Evolutionary conservation across 2,329 filamentous ascomycete species (phyloP), one percentile per base, ranked within the genome.

Genomic region (Cladobotryum mycophilum): DNA sequence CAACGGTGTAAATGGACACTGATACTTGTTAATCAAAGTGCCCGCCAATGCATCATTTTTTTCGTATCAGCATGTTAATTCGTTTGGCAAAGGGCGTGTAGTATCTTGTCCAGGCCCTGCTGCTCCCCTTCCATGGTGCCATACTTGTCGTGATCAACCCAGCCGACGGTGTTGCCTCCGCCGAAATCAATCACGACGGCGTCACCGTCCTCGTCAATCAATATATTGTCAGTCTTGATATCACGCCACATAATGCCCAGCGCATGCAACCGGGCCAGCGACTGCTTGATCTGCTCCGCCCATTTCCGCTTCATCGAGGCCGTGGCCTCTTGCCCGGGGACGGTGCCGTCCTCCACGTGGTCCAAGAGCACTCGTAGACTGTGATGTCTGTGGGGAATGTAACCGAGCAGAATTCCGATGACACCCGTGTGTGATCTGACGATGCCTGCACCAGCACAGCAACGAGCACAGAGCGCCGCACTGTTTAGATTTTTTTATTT

Each of bases 111-210:
- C 25, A 30, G 25, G 36, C 17, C 36, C 17, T 38, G 36, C 17
- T 17, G 36, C 14, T 45, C 43, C 12, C 43, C 43, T 17, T 36
- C 43, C 20, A 45, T 30, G 30, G 43, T 45, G 15, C 43, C 43
- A 45, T 45, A 45, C 8, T 45, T 45, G 22, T 45, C 22, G 8
- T 18, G 14, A 9, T 45, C 43, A 30, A 45, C 43, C 43, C 25
- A 45, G 43, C 43, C 43, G 25, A 45, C 30, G 2, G 43, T 45
- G 18, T 45, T 45, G n/a, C 25, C 43, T 36, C 43, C 43, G 12
- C 43, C 43, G 4, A 45, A 36, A 30, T 36, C 43, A 37, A 36
- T 8, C 2, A 45, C 22, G 35, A 45, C 4, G 5, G 33, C 43
- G 15, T 36, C 43, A 7, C 43, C 43, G 33, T 36, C 18, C 4